Percentiles rank a stretch among this genome's conserved stretches.
Evolutionary conservation across 495 filamentous ascomycete genomes (phyloP).

Genomic region (Xylaria sp.): DNA sequence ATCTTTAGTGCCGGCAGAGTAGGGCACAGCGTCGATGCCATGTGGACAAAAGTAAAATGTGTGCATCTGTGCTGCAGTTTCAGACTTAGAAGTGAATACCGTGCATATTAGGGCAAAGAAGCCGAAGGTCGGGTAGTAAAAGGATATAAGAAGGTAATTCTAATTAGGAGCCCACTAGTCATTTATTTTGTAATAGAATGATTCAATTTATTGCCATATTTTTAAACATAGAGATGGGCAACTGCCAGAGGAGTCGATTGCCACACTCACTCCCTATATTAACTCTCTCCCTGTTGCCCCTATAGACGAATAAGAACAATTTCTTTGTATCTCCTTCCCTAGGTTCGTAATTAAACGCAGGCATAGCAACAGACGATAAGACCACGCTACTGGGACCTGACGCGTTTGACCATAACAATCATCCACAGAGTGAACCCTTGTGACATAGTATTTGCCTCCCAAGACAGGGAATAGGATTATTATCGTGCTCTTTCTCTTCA

Average conservation of each 20-base stretch:
- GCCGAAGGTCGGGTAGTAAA: background rate
- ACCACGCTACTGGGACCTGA: background rate
- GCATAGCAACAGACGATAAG: background rate
- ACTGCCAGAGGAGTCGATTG: background rate
- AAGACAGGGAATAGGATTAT: background rate
- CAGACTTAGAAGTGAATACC: background rate
- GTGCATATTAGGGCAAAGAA: background rate
- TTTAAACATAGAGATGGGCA: background rate
- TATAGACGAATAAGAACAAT: background rate
- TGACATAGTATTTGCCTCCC: background rate
- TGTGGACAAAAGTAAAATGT: conserved; percentile 12
- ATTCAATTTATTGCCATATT: background rate
- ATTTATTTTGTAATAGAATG: background rate
- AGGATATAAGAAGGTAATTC: background rate
- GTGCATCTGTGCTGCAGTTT: conserved; percentile 20
- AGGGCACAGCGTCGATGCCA: conserved; percentile 4
- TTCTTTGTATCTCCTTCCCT: background rate
- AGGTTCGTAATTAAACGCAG: background rate
- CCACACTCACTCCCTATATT: too few relatives aligned
- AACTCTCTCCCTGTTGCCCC: background rate
- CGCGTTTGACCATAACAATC: background rate
- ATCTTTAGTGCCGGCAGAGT: background rate
- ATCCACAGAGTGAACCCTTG: background rate
- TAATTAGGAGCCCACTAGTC: background rate
- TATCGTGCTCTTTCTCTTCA: background rate